A percentile compares a stretch with the other conserved stretches of the same genome.
Evolutionary conservation across 306 rosid genomes (phyloP).

Genomic region (Vicia faba): DNA sequence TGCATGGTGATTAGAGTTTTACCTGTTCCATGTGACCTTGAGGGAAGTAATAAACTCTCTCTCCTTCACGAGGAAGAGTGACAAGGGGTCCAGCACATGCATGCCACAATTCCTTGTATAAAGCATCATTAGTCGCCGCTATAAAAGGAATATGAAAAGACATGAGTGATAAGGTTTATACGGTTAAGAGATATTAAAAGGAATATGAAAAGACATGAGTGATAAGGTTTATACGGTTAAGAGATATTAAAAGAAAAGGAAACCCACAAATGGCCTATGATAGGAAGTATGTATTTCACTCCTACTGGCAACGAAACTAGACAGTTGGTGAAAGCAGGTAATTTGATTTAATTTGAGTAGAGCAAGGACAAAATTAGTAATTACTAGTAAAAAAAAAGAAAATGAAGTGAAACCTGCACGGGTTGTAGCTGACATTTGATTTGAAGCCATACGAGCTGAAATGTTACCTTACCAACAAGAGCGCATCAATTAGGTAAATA

Average conservation of each 20-base stretch:
- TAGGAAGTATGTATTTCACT: too few relatives aligned
- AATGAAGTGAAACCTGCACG: slow-evolving; percentile 67
- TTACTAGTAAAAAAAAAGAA: too few relatives aligned
- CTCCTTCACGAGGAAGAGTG: slow-evolving; percentile 86
- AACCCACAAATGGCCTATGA: too few relatives aligned
- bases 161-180: too few relatives aligned
- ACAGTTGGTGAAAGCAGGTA: too few relatives aligned
- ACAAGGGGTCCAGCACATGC: slow-evolving; percentile 99
- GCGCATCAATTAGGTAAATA: slow-evolving; percentile 28
- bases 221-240: too few relatives aligned
- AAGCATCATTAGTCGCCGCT: slow-evolving; percentile 70
- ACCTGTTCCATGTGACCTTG: slow-evolving; percentile 99
- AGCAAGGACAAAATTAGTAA: too few relatives aligned
- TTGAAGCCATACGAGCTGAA: slow-evolving; percentile 47
- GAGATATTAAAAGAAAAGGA: too few relatives aligned
- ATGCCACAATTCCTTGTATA: slow-evolving; percentile 96
- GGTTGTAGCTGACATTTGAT: slow-evolving; percentile 48
- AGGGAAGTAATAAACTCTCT: slow-evolving; percentile 92
- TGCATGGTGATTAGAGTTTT: not conserved
- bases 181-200: too few relatives aligned
- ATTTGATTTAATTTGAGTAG: too few relatives aligned
- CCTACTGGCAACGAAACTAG: too few relatives aligned
- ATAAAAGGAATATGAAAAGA: slow-evolving; percentile 31
- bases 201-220: slow-evolving; percentile 22
- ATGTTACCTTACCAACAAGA: not conserved